Evolutionary conservation across 1,284 basidiomycete species (phyloP).

Genomic region (Sanghuangporus sanghuang): DNA sequence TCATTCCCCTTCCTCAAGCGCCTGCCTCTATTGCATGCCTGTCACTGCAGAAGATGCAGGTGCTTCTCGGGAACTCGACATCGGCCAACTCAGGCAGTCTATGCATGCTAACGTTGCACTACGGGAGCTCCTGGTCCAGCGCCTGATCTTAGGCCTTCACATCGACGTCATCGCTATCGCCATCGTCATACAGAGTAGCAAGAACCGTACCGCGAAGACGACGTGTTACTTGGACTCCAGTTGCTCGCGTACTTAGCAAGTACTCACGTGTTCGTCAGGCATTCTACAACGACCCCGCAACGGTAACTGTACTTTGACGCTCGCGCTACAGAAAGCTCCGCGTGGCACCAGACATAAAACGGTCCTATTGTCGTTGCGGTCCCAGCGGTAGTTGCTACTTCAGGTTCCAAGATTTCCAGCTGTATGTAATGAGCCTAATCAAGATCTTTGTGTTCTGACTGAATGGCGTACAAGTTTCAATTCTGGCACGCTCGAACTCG

Average conservation of each 20-base stretch:
- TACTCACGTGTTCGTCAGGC: conserved; percentile 97
- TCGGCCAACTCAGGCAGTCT: background rate
- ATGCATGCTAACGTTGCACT: background rate
- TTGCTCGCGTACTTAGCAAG: no score
- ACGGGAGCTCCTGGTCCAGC: background rate
- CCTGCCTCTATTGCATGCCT: conserved; percentile 12
- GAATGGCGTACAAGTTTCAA: no score
- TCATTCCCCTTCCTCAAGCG: background rate
- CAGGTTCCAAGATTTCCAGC: background rate
- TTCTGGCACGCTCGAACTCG: no score
- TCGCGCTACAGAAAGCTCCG: background rate
- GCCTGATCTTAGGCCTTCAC: background rate
- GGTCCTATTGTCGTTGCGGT: conserved; percentile 11
- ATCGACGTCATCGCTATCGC: conserved; percentile 16
- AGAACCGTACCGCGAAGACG: conserved; percentile 87
- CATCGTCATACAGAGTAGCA: conserved; percentile 29
- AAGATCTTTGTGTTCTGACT: no score
- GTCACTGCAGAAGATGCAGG: background rate
- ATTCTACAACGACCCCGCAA: conserved; percentile 86
- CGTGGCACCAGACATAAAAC: conserved; percentile 6
- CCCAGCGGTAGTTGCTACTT: background rate
- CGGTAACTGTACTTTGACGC: conserved; percentile 28
- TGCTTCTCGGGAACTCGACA: background rate
- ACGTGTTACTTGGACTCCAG: conserved; percentile 88
- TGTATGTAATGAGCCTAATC: no score